A percentile compares a stretch with the other conserved stretches of the same genome.
These are phyloP conservation scores for Xylaria sp. DNA, from an alignment of 2,329 filamentous ascomycete genomes.

Conservation along the genomic window DNA sequence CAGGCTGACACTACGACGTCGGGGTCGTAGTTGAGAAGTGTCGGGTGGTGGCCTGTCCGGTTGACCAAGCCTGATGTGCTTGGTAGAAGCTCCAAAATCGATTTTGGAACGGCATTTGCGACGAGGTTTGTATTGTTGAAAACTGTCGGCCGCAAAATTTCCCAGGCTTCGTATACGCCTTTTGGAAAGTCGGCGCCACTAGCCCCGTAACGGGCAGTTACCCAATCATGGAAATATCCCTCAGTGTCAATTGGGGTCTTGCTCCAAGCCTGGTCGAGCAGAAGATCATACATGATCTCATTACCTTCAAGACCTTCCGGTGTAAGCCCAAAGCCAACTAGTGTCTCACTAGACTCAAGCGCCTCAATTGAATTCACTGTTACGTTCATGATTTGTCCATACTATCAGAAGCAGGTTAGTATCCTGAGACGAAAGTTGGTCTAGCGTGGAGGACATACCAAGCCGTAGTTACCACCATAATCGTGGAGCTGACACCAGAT, in stretches of 20 bases:
- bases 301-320: slow-evolving; percentile 40
- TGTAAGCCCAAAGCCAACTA: slow-evolving; percentile 38
- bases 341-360: slow-evolving; percentile 24
- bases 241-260: slow-evolving; percentile 35
- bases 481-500: slow-evolving; percentile 39
- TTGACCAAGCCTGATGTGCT: slow-evolving; percentile 33
- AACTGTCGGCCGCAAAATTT: slow-evolving; percentile 35
- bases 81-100: slow-evolving; percentile 37
- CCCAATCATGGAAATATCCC: slow-evolving; percentile 39
- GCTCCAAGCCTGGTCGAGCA: slow-evolving; percentile 40
- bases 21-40: slow-evolving; percentile 38
- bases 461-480: slow-evolving; percentile 40
- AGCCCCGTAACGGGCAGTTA: slow-evolving; percentile 33
- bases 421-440: background rate
- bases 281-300: slow-evolving; percentile 40
- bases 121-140: slow-evolving; percentile 40
- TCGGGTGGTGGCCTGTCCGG: slow-evolving; percentile 39
- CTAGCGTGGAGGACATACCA: slow-evolving; percentile 23
- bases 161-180: slow-evolving; percentile 36
- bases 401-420: slow-evolving; percentile 27
- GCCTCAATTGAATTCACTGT: slow-evolving; percentile 38
- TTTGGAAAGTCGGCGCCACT: slow-evolving; percentile 21
- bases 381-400: slow-evolving; percentile 40
- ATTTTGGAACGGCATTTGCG: slow-evolving; percentile 38
- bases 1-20: slow-evolving; percentile 31